These are phyloP conservation scores for Plasmodium yoelii DNA, from an alignment of 169 alveolate species.

Conservation along the genomic window DNA sequence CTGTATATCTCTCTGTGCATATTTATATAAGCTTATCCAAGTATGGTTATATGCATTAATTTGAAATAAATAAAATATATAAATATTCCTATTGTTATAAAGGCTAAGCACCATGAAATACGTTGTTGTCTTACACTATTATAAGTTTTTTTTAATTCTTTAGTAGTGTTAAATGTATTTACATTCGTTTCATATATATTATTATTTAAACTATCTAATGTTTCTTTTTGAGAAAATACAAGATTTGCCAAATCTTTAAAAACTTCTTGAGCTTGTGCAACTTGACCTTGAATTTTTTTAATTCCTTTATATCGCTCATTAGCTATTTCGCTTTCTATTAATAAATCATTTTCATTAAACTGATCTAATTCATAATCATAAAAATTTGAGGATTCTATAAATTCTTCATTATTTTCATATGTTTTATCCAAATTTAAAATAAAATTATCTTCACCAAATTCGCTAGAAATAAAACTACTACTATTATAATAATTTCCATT, in stretches of 20 bases:
- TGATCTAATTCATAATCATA: constrained; percentile 75
- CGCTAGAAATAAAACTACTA: constrained; percentile 30
- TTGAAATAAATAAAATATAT: constrained; percentile 65
- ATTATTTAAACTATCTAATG: constrained; percentile 52
- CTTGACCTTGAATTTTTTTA: constrained; percentile 76
- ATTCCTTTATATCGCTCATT: constrained; percentile 54
- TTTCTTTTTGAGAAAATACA: constrained; percentile 73
- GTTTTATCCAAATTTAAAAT: constrained; percentile 52
- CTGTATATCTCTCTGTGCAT: too few species aligned
- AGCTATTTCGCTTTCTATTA: constrained; percentile 64
- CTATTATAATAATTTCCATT: neutral
- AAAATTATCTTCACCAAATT: constrained; percentile 46
- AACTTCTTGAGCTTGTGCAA: constrained; percentile 77
- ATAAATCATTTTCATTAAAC: constrained; percentile 61
- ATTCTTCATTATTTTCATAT: constrained; percentile 62
- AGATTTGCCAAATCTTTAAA: constrained; percentile 73
- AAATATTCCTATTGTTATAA: constrained; percentile 36
- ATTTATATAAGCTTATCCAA: neutral
- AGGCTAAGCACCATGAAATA: constrained; percentile 58
- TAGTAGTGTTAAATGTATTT: constrained; percentile 59
- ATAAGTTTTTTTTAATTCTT: constrained; percentile 72
- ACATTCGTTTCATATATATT: constrained; percentile 63
- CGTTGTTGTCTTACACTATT: constrained; percentile 61
- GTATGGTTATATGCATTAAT: constrained; percentile 35
- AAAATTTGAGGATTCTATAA: constrained; percentile 62